Conservation (phyloP, 805 yeast species). For the Clavispora vitiphila region DNA sequence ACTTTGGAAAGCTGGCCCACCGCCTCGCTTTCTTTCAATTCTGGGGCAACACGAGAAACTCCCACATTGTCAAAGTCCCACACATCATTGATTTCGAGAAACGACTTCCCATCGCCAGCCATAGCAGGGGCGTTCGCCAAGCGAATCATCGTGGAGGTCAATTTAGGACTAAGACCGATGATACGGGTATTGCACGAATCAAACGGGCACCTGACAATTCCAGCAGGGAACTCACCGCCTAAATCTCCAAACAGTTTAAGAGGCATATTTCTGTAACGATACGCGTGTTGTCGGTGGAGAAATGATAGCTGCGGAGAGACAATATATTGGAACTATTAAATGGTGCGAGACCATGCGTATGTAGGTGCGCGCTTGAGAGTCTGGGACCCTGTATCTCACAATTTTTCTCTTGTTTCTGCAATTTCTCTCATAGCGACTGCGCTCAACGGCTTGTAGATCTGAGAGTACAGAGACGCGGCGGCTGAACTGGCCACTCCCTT, state of each 20-base stretch:
- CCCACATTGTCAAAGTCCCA: slow-evolving; percentile 83
- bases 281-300: no score
- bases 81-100: slow-evolving; percentile 48
- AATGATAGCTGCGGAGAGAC: not conserved
- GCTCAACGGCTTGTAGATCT: slow-evolving; percentile 28
- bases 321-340: not conserved
- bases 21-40: slow-evolving; percentile 19
- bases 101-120: slow-evolving; percentile 20
- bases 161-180: slow-evolving; percentile 15
- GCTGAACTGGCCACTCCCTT: slow-evolving; percentile 53
- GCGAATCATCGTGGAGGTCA: slow-evolving; percentile 3
- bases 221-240: slow-evolving; percentile 4
- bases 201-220: slow-evolving; percentile 22
- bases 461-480: slow-evolving; percentile 39
- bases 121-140: slow-evolving; percentile 27
- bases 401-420: not conserved
- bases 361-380: not conserved
- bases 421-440: slow-evolving; percentile 21
- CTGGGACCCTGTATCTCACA: not conserved
- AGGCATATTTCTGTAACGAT: not conserved
- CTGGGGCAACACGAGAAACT: slow-evolving; percentile 47
- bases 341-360: not conserved
- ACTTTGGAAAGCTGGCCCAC: slow-evolving; percentile 25
- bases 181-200: slow-evolving; percentile 21
- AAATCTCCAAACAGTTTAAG: slow-evolving; percentile 5